A percentile compares a stretch with the other conserved stretches of the same genome.
Evolutionary conservation across 2,329 filamentous ascomycete genomes (phyloP).

Genomic region (Aureobasidium subglaciale): DNA sequence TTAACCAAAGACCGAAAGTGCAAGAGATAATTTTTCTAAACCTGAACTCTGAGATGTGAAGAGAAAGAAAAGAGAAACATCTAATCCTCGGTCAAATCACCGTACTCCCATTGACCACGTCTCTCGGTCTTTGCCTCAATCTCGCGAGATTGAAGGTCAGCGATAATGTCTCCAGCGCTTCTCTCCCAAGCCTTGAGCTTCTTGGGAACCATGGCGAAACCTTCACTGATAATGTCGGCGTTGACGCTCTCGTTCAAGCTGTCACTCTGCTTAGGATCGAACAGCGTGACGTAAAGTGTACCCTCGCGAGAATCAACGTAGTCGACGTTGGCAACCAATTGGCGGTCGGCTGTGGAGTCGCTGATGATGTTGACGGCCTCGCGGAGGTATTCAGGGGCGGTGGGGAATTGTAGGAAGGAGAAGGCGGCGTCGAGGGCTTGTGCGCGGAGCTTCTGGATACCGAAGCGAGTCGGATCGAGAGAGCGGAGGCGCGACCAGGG

Average conservation of each 20-base stretch:
- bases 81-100: slow-evolving; percentile 80
- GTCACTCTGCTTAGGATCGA: slow-evolving; percentile 61
- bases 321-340: slow-evolving; percentile 87
- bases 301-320: slow-evolving; percentile 72
- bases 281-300: slow-evolving; percentile 77
- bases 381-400: slow-evolving; percentile 69
- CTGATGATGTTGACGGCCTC: slow-evolving; percentile 72
- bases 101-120: slow-evolving; percentile 96
- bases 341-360: slow-evolving; percentile 61
- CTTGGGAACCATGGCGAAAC: slow-evolving; percentile 81
- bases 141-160: slow-evolving; percentile 66
- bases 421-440: slow-evolving; percentile 84
- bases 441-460: slow-evolving; percentile 69
- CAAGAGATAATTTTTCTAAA: background rate
- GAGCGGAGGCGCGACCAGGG: slow-evolving; percentile 78
- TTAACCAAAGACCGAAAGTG: background rate
- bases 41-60: too few species aligned
- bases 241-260: slow-evolving; percentile 75
- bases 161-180: slow-evolving; percentile 63
- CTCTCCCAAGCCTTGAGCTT: slow-evolving; percentile 92
- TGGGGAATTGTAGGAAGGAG: slow-evolving; percentile 83
- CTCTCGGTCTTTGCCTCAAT: slow-evolving; percentile 70
- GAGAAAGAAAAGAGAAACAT: background rate
- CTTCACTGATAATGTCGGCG: slow-evolving; percentile 74
- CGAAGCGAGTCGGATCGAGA: slow-evolving; percentile 74